Evolutionary conservation across 208 protist species (phyloP).

Genomic region (Zelonia costaricensis): DNA sequence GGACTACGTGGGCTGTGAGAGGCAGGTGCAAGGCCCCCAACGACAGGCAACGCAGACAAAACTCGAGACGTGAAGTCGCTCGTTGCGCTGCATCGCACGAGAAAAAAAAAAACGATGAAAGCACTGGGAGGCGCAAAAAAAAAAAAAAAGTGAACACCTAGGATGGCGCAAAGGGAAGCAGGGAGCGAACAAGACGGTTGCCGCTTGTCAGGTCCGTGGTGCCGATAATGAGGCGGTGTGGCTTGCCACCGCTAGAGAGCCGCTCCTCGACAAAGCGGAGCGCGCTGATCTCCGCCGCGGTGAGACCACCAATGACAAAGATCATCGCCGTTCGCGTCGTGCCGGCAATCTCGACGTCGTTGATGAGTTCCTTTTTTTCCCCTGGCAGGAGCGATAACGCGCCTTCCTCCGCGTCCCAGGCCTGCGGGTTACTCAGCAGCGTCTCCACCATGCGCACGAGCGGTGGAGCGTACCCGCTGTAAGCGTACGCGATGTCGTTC

Average conservation of each 20-base stretch:
- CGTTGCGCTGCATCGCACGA: neutral
- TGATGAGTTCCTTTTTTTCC: constrained; percentile 55
- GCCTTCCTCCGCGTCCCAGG: constrained; percentile 41
- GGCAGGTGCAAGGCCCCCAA: too few relatives aligned
- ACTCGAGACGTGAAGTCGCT: neutral
- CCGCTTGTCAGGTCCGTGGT: constrained; percentile 71
- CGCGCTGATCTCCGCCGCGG: constrained; percentile 90
- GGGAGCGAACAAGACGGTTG: constrained; percentile 46
- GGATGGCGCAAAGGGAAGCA: constrained; percentile 49
- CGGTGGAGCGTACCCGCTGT: constrained; percentile 76
- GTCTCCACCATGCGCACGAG: constrained; percentile 58
- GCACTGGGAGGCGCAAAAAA: neutral
- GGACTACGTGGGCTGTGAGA: too few relatives aligned
- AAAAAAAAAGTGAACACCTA: neutral
- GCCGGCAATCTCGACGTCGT: constrained; percentile 33
- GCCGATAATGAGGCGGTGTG: constrained; percentile 54
- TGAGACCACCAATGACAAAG: constrained; percentile 94
- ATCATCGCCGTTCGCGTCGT: constrained; percentile 62
- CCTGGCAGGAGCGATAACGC: constrained; percentile 43
- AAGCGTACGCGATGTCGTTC: constrained; percentile 76
- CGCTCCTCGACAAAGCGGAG: constrained; percentile 83
- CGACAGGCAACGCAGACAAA: neutral
- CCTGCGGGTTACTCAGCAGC: constrained; percentile 44
- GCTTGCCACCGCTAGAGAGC: constrained; percentile 36
- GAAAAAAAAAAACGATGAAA: neutral